Evolutionary conservation across 169 alveolate genomes (phyloP).

Genomic region (Cryptosporidium bovis): DNA sequence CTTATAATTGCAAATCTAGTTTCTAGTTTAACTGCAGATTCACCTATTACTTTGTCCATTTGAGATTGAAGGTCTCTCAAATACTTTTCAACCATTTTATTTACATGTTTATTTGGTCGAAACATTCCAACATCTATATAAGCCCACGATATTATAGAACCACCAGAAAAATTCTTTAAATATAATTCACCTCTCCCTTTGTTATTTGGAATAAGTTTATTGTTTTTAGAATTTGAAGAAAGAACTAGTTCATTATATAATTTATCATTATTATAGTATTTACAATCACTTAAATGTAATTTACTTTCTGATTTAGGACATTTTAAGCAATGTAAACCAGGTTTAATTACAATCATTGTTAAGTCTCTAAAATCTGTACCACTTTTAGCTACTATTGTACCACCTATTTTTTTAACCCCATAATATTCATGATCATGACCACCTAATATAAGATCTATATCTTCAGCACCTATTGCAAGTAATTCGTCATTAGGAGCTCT

Average conservation of each 20-base stretch:
- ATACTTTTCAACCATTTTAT: slow-evolving; percentile 78
- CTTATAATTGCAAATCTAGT: slow-evolving; percentile 84
- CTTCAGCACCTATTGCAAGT: slow-evolving; percentile 83
- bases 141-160: slow-evolving; percentile 80
- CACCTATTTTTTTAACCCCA: slow-evolving; percentile 76
- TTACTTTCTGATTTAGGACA: slow-evolving; percentile 54
- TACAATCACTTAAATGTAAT: slow-evolving; percentile 14
- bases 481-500: slow-evolving; percentile 88
- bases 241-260: not conserved
- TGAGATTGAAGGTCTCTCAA: slow-evolving; percentile 77
- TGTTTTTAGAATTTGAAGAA: not conserved
- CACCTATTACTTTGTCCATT: slow-evolving; percentile 82
- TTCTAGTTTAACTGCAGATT: slow-evolving; percentile 83
- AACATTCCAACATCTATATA: slow-evolving; percentile 75
- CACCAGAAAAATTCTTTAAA: slow-evolving; percentile 77
- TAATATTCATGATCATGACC: slow-evolving; percentile 91
- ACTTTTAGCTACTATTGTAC: slow-evolving; percentile 83
- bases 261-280: not conserved
- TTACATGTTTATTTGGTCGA: slow-evolving; percentile 78
- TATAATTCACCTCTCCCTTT: slow-evolving; percentile 68
- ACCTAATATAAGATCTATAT: slow-evolving; percentile 89
- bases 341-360: slow-evolving; percentile 80
- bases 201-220: slow-evolving; percentile 34
- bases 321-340: slow-evolving; percentile 74
- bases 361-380: slow-evolving; percentile 90